Evolutionary conservation across 768 basidiomycete species (phyloP), one percentile per base, ranked within the genome.

Genomic region (Termitomyces titanicus): DNA sequence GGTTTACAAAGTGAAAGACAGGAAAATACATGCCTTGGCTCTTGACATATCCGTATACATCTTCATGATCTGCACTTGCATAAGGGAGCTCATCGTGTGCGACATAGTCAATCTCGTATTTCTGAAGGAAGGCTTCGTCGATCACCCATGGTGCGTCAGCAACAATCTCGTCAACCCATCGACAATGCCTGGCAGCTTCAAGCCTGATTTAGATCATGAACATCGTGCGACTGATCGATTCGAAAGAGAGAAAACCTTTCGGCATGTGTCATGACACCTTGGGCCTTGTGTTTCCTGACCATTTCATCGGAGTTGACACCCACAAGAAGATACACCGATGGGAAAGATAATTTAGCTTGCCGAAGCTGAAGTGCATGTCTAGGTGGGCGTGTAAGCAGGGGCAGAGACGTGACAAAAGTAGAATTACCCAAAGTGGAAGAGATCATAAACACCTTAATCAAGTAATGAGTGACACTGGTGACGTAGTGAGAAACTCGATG

Each of bases 61-160:
- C 97, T 29, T 89, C 85, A 47, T 84, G 79, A 2, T 88, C 92
- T n/a, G 78, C 83, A 27, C 84, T 77, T 2, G 80, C 80, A 63
- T 98, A 98, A 0, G 94, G 92, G 50, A 81, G 84, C 64, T 98
- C 95, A 64, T 99, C 97, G 63, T 99, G 97, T 3, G 95, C 95
- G 44, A 98, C 88, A 64, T 98, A 99, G 69, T 99, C 97, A 59
- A 99, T 96, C 70, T 87, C 68, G 69, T 90, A 85, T 69, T 88
- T 88, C 43, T 90, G 81, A 22, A 98, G 60, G 68, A 97, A 99
- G 0, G 79, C 85, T 53, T 87, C 76, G 61, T 87, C 84, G 55
- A 98, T 77, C 38, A 92, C 75, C 97, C 96, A 98, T 2, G 97
- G 97, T 3, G 89, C 90, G 37, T 92, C 89, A 5, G 92, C 81